Conservation (phyloP, 2,329 filamentous ascomycete species). For the Sclerotinia subarctica region DNA sequence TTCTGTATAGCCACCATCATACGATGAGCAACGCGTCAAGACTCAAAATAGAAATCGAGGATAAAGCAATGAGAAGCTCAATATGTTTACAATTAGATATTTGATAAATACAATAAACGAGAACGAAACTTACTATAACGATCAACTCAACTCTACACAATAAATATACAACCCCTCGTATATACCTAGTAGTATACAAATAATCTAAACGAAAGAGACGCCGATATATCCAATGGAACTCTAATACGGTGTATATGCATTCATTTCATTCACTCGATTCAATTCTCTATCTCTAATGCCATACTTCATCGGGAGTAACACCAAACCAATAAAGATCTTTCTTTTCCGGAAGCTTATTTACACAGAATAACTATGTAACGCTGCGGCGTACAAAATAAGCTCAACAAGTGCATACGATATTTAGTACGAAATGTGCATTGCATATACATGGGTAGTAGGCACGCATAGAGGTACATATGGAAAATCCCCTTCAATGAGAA, state of each 20-base stretch:
- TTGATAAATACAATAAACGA: background rate
- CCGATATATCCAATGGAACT: background rate
- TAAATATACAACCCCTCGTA: too few species aligned
- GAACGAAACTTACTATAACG: too few species aligned
- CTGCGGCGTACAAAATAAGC: constrained; percentile 1
- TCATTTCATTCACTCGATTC: background rate
- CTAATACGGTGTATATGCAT: background rate
- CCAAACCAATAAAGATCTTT: background rate
- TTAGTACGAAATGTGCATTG: background rate
- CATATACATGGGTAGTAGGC: background rate
- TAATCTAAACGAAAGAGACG: background rate
- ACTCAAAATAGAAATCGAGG: background rate
- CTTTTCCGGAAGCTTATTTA: background rate
- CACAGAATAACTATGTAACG: background rate
- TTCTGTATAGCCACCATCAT: constrained; percentile 1
- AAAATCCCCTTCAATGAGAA: background rate
- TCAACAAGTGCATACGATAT: constrained; percentile 5
- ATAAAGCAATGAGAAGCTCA: background rate
- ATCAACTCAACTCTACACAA: background rate
- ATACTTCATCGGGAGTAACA: background rate
- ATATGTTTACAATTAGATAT: background rate
- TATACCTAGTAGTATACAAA: too few species aligned
- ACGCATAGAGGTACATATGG: background rate
- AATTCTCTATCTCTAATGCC: background rate
- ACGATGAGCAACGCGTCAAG: background rate